Conservation (phyloP, 352 stramenopile genomes). For the Phytopythium delawarense region DNA sequence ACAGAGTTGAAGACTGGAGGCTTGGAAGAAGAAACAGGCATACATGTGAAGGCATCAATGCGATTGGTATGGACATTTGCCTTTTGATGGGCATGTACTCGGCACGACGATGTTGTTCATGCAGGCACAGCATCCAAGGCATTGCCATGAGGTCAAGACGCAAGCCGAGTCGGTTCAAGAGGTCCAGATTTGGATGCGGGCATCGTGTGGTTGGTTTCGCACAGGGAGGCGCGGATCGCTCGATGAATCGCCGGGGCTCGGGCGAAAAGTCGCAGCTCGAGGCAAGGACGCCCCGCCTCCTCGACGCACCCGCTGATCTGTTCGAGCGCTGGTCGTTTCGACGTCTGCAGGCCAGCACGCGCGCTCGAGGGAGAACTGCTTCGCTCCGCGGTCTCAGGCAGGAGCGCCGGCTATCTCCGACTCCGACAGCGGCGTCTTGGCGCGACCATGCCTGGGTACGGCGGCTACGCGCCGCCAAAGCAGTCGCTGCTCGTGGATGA, state of each 20-base stretch:
- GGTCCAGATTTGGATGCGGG: neutral
- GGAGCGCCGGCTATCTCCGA: neutral
- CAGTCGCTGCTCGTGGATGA: constrained; percentile 62
- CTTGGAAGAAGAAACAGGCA: neutral
- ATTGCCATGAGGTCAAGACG: neutral
- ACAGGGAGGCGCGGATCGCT: neutral
- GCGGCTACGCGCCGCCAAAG: constrained; percentile 55
- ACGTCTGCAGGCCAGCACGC: neutral
- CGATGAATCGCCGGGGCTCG: neutral
- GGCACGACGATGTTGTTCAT: neutral
- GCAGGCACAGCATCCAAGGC: neutral
- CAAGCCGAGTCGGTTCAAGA: neutral
- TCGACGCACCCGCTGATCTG: neutral
- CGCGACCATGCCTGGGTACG: constrained; percentile 29
- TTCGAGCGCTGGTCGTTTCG: neutral
- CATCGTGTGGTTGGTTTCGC: neutral
- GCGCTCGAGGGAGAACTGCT: neutral
- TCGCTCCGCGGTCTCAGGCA: neutral
- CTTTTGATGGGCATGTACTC: neutral
- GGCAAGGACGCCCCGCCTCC: neutral
- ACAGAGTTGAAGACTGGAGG: neutral
- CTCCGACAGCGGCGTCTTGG: neutral
- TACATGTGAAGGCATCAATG: neutral
- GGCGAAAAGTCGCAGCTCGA: neutral
- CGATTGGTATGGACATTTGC: neutral